A percentile compares a stretch with the other conserved stretches of the same genome.
These are phyloP conservation scores for Musa troglodytarum DNA, from an alignment of 176 grass and related monocot genomes.

Conservation along the genomic window DNA sequence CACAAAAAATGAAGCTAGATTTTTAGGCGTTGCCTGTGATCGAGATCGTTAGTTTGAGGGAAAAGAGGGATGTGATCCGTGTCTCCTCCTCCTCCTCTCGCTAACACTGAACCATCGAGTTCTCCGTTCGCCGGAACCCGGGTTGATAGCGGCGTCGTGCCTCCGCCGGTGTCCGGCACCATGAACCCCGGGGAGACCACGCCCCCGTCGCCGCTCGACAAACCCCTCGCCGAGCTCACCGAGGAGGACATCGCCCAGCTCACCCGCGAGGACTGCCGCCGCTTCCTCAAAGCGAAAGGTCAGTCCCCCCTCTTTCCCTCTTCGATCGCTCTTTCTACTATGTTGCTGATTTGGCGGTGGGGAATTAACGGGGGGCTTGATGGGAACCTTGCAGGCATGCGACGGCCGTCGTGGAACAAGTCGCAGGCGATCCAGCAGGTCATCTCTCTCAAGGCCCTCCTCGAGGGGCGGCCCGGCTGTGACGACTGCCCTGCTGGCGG, in stretches of 20 bases:
- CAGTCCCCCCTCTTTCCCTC: background rate
- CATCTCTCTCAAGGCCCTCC: slow-evolving; percentile 39
- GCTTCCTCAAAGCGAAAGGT: slow-evolving; percentile 53
- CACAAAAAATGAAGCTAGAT: too few species aligned
- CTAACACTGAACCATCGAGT: too few species aligned
- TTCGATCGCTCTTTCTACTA: too few species aligned
- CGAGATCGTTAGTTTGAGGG: too few species aligned
- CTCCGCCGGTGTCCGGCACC: slow-evolving; percentile 4
- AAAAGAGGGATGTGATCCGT: too few species aligned
- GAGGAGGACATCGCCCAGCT: slow-evolving; percentile 54
- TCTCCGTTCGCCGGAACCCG: too few species aligned
- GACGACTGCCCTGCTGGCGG: slow-evolving; percentile 15
- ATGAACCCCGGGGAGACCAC: slow-evolving; percentile 15
- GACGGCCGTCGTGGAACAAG: slow-evolving; percentile 49
- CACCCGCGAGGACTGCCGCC: slow-evolving; percentile 45
- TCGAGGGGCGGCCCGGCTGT: slow-evolving; percentile 32
- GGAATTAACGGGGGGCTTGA: background rate
- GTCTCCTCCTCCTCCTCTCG: too few species aligned
- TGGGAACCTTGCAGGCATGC: slow-evolving; percentile 17
- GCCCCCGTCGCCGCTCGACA: slow-evolving; percentile 25
- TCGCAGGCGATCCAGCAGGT: slow-evolving; percentile 55
- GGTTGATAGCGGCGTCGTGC: background rate
- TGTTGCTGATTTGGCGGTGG: background rate
- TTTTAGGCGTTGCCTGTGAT: too few species aligned
- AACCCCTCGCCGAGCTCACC: slow-evolving; percentile 32